Base-by-base conservation (phyloP, 2,329 filamentous ascomycete species). In the Bipolaris gigantea region DNA sequence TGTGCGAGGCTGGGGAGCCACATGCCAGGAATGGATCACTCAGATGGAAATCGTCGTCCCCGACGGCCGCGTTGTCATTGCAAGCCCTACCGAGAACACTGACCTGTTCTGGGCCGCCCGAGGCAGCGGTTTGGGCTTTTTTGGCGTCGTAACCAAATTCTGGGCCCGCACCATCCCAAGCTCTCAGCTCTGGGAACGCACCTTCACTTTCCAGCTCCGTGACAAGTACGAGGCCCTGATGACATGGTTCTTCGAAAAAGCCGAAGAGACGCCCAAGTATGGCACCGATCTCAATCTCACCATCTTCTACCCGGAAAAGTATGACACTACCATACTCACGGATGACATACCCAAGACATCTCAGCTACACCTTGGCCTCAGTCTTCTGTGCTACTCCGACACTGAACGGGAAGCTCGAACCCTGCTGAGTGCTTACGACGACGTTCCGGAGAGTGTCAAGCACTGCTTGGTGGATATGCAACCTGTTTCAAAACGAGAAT, bases 31-130 rank as follows among this genome's bases (percentile, higher is more conserved):
- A 13, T 72, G 68, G 63, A 59, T 68, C 41, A 56, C 52, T 13
- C 49, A 59, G 51, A 46, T 69, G 32, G 63, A 73, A 16, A 58
- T 75, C 1, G 74, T 76, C 5, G 56, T 70, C 5, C 64, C 73
- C 19, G 61, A 72, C 30, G 73, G 73, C 5, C 53, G 55, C 5
- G 41, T 63, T 10, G 50, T 65, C 11, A 65, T 57, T 2, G 66
- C 68, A 16, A 69, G 63, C 9, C 44, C 52, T 16, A 66, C 53
- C 3, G 55, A 70, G 25, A 44, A 75, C 18, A 54, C 56, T 3
- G 73, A 75, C 43, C 64, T 75, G 9, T 75, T 71, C 54, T 76
- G 73, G 73, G 73, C 65, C 1, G 67, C 74, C 33, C 59, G 65
- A 41, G 73, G 73, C 5, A 69, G 68, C 9, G 73, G 73, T 0